Evolutionary conservation across 225 moss, liverwort and hornwort genomes (phyloP).

Genomic region (Anthoceros angustus): DNA sequence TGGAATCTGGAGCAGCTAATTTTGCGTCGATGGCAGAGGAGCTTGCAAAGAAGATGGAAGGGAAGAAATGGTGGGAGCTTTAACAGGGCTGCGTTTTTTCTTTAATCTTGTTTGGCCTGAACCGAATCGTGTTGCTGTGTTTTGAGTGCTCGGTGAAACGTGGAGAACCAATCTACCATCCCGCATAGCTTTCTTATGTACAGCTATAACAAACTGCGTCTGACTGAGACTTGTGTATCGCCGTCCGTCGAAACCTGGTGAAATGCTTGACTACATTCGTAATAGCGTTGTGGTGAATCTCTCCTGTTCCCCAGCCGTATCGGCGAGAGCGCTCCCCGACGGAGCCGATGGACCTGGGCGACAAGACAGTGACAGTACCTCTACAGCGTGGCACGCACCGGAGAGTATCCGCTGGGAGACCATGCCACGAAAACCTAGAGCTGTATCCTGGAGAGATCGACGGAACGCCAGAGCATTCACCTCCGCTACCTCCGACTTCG

Average conservation of each 20-base stretch:
- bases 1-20: slow-evolving; percentile 26
- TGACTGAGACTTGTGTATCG: neutral
- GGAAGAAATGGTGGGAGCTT: slow-evolving; percentile 29
- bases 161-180: too few species aligned
- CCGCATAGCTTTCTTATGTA: too few species aligned
- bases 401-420: too few species aligned
- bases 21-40: slow-evolving; percentile 20
- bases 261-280: neutral
- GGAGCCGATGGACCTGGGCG: neutral
- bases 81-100: neutral
- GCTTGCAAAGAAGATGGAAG: slow-evolving; percentile 25
- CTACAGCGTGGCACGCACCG: too few species aligned
- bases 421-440: too few species aligned
- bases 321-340: neutral
- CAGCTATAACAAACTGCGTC: too few species aligned
- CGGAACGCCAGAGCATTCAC: too few species aligned
- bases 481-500: too few species aligned
- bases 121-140: neutral
- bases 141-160: neutral
- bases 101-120: neutral
- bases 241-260: neutral
- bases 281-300: neutral
- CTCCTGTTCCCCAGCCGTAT: neutral
- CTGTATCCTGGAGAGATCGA: too few species aligned
- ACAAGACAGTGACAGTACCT: neutral